Conservation (phyloP, 2,329 filamentous ascomycete genomes). For the Apiospora saccharicola region DNA sequence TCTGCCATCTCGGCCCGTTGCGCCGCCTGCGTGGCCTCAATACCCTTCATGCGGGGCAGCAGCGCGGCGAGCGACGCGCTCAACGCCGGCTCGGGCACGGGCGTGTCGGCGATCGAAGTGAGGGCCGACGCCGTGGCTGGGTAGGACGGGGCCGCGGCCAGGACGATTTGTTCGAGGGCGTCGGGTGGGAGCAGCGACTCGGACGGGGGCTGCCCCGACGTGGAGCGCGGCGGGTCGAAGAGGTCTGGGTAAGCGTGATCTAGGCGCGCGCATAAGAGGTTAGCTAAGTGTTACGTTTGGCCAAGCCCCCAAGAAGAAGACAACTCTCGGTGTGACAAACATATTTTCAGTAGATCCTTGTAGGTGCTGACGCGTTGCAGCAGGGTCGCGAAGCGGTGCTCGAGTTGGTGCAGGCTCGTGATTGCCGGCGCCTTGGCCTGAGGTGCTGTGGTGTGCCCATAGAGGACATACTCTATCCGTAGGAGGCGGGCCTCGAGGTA, state of each 20-base stretch:
- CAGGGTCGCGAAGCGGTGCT: slow-evolving; percentile 60
- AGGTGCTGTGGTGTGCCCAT: slow-evolving; percentile 52
- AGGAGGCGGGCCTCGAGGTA: slow-evolving; percentile 66
- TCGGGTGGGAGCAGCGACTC: slow-evolving; percentile 54
- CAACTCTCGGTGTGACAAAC: slow-evolving; percentile 42
- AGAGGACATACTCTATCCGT: slow-evolving; percentile 66
- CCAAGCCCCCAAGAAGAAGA: background rate
- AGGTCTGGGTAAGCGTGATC: slow-evolving; percentile 62
- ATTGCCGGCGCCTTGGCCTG: slow-evolving; percentile 48
- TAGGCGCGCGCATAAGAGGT: slow-evolving; percentile 36
- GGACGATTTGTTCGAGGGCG: slow-evolving; percentile 61
- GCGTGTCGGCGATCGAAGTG: slow-evolving; percentile 62
- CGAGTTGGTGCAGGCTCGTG: slow-evolving; percentile 57
- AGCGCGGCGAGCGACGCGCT: slow-evolving; percentile 65
- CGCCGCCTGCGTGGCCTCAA: slow-evolving; percentile 66
- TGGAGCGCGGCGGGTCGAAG: slow-evolving; percentile 57
- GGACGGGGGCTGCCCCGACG: slow-evolving; percentile 57
- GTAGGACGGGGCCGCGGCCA: slow-evolving; percentile 63
- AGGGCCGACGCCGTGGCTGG: slow-evolving; percentile 64
- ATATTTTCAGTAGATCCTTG: slow-evolving; percentile 66
- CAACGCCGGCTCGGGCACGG: slow-evolving; percentile 62
- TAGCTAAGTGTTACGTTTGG: slow-evolving; percentile 23
- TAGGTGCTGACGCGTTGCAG: slow-evolving; percentile 61
- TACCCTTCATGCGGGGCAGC: slow-evolving; percentile 66
- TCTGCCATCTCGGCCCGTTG: slow-evolving; percentile 70